Percentiles rank a stretch among this genome's conserved stretches.
Conservation (phyloP, 192 early-diverging fungal species). For the Gonapodya prolifera region DNA sequence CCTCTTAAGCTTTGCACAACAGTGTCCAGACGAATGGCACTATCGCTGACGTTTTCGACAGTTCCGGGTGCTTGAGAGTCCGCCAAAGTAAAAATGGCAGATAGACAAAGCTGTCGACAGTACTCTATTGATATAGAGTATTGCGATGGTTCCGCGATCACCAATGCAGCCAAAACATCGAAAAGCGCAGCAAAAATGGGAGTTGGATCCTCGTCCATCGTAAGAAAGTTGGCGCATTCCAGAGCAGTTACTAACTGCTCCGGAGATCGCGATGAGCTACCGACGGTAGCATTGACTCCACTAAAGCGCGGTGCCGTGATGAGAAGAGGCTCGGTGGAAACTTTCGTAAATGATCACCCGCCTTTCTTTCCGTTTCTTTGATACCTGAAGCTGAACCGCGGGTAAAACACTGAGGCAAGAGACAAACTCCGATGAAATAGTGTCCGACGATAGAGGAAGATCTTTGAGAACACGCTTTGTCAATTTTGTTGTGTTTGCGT, state of each 20-base stretch:
- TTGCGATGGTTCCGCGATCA: background rate
- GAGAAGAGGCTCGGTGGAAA: no score
- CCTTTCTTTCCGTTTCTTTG: background rate
- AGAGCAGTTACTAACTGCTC: background rate
- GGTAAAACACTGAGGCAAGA: background rate
- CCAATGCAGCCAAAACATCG: background rate
- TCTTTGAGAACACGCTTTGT: background rate
- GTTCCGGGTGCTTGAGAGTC: constrained; percentile 13
- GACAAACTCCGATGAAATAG: background rate
- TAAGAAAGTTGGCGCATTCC: background rate
- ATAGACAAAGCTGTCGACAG: background rate
- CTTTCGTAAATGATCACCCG: background rate
- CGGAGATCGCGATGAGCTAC: background rate
- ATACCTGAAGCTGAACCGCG: background rate
- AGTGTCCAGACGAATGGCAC: constrained; percentile 57
- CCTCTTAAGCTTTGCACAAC: background rate
- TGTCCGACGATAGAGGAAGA: background rate
- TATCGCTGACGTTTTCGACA: constrained; percentile 25
- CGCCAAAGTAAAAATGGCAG: constrained; percentile 6
- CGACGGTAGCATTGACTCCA: background rate
- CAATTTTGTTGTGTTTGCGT: background rate
- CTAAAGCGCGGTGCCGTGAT: no score
- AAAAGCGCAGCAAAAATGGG: background rate
- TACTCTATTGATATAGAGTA: background rate
- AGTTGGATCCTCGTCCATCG: background rate